Evolutionary conservation across 345 rosid genomes (phyloP).

Genomic region (Rhodamnia argentea): DNA sequence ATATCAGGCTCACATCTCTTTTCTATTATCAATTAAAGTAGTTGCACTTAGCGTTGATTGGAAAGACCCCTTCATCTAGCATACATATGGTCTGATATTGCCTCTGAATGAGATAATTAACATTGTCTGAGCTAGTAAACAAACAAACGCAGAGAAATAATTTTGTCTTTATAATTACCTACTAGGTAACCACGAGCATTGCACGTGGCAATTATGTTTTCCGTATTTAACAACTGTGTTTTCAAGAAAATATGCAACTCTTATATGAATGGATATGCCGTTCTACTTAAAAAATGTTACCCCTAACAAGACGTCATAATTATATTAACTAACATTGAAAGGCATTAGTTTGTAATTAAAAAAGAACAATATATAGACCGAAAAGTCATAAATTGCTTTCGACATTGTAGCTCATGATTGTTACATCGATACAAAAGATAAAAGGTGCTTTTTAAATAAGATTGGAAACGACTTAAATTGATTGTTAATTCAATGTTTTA

Average conservation of each 20-base stretch:
- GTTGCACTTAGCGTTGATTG: not conserved
- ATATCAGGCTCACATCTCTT: not conserved
- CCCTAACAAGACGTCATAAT: not conserved
- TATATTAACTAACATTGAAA: not conserved
- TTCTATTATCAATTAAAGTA: not conserved
- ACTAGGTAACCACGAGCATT: not conserved
- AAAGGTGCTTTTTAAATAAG: not conserved
- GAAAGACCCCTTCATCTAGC: not conserved
- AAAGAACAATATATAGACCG: not conserved
- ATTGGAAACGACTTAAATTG: not conserved
- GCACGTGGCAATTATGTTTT: not conserved
- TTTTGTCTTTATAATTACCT: not conserved
- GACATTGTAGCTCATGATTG: not conserved
- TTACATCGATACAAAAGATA: not conserved
- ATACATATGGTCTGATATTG: not conserved
- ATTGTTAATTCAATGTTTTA: not conserved
- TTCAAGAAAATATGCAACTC: not conserved
- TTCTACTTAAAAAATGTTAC: not conserved
- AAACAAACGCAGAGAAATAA: not conserved
- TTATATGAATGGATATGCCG: not conserved
- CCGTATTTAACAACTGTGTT: not conserved
- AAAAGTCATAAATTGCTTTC: not conserved
- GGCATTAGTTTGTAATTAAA: not conserved
- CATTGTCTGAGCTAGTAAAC: not conserved
- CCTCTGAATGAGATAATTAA: not conserved